Evolutionary conservation across 805 yeast genomes (phyloP).

Genomic region (Monosporozyma siamensis): DNA sequence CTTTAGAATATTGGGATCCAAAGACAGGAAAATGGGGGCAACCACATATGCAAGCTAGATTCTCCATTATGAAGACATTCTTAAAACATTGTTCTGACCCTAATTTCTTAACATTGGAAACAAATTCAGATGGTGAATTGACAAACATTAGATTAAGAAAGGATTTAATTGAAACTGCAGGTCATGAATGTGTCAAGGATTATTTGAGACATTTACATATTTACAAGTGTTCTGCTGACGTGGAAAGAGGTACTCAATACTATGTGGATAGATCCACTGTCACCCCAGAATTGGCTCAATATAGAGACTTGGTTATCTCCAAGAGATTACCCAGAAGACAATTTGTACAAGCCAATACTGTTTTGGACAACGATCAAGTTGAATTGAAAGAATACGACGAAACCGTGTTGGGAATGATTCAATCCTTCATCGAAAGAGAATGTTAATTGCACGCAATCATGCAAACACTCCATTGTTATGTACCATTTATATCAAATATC

Average conservation of each 20-base stretch:
- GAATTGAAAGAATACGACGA: conserved; percentile 67
- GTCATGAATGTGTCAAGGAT: conserved; percentile 64
- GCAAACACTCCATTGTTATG: too few relatives aligned
- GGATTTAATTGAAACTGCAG: conserved; percentile 54
- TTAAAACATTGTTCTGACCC: conserved; percentile 46
- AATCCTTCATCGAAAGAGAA: conserved; percentile 61
- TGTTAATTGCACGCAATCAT: conserved; percentile 13
- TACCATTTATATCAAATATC: too few relatives aligned
- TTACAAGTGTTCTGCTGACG: conserved; percentile 71
- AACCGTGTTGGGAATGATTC: conserved; percentile 65
- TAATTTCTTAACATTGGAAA: conserved; percentile 46
- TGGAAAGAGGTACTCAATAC: conserved; percentile 50
- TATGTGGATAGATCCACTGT: conserved; percentile 64
- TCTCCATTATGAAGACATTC: conserved; percentile 70
- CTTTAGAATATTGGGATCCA: conserved; percentile 85
- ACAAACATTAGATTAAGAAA: conserved; percentile 49
- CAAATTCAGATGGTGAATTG: conserved; percentile 47
- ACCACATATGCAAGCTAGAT: conserved; percentile 91
- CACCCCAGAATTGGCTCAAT: conserved; percentile 50
- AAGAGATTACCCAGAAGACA: conserved; percentile 80
- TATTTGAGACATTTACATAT: conserved; percentile 66
- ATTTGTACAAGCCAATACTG: conserved; percentile 73
- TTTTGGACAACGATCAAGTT: conserved; percentile 26
- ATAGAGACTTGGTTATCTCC: conserved; percentile 56
- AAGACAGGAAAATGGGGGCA: conserved; percentile 80